These are phyloP conservation scores for Lactarius deliciosus DNA, from an alignment of 768 basidiomycete genomes.

Conservation along the genomic window DNA sequence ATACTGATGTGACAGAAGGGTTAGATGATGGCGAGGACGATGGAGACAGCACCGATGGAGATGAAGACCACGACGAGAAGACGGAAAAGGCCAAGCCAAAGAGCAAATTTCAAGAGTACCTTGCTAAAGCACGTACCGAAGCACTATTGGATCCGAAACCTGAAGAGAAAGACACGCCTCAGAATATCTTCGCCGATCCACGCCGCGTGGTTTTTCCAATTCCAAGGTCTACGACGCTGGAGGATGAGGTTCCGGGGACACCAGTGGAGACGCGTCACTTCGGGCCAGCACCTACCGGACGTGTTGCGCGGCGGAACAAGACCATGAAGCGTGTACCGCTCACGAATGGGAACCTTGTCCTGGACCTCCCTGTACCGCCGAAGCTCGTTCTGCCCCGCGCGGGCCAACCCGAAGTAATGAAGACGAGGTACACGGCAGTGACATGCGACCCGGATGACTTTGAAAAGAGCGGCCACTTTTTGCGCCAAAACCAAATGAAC, in stretches of 20 bases:
- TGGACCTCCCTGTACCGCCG: conserved; percentile 81
- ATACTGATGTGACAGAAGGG: conserved; percentile 10
- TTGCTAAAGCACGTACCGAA: conserved; percentile 13
- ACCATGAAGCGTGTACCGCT: conserved; percentile 78
- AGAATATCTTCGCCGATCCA: conserved; percentile 27
- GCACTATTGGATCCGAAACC: conserved; percentile 39
- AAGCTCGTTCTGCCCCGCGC: conserved; percentile 74
- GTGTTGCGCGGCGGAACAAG: conserved; percentile 70
- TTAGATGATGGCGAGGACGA: conserved; percentile 33
- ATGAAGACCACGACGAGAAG: conserved; percentile 31
- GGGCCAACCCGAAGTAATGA: conserved; percentile 70
- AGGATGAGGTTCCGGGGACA: conserved; percentile 42
- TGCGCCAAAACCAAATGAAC: conserved; percentile 78
- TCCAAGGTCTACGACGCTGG: conserved; percentile 38
- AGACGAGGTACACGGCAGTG: conserved; percentile 81
- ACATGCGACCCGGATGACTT: conserved; percentile 96
- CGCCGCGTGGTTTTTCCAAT: conserved; percentile 17
- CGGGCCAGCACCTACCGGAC: conserved; percentile 81
- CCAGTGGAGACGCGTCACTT: conserved; percentile 75
- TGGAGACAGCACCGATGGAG: conserved; percentile 36
- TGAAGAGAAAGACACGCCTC: conserved; percentile 29
- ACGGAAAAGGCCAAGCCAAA: conserved; percentile 17
- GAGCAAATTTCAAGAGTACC: conserved; percentile 23
- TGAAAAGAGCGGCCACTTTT: conserved; percentile 75
- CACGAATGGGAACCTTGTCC: conserved; percentile 85